Conservation (phyloP, 495 filamentous ascomycete genomes). For the Monascus purpureus region DNA sequence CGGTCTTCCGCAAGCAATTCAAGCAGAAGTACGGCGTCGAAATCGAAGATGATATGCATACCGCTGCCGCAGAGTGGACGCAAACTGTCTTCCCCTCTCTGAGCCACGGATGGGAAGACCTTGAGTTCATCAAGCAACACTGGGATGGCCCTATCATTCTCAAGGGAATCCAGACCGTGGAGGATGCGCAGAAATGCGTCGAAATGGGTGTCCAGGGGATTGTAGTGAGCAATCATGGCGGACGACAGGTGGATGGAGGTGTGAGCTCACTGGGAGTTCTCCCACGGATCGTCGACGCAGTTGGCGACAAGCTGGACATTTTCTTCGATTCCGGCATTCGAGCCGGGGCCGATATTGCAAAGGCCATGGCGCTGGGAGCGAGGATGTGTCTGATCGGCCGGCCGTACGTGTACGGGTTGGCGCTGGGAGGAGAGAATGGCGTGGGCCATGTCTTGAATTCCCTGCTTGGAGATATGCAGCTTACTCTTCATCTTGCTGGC, state of each 20-base stretch:
- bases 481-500: constrained; percentile 1
- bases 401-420: constrained; percentile 17
- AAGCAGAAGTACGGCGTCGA: constrained; percentile 16
- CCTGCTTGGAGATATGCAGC: constrained; percentile 8
- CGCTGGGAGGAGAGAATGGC: constrained; percentile 12
- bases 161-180: constrained; percentile 39
- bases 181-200: constrained; percentile 35
- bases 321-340: constrained; percentile 37
- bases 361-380: constrained; percentile 39
- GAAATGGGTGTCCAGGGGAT: constrained; percentile 41
- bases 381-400: constrained; percentile 38
- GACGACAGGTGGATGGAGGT: constrained; percentile 31
- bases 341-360: constrained; percentile 32
- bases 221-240: constrained; percentile 28
- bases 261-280: constrained; percentile 27
- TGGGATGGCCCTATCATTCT: constrained; percentile 33
- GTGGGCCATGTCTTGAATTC: constrained; percentile 13
- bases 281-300: constrained; percentile 32
- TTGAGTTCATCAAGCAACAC: constrained; percentile 15
- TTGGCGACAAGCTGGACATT: constrained; percentile 27
- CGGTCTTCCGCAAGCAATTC: constrained; percentile 39
- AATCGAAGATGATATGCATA: constrained; percentile 26
- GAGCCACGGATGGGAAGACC: constrained; percentile 37
- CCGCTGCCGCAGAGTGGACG: constrained; percentile 26
- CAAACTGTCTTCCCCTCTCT: constrained; percentile 28